phyloP scores from a whole-genome alignment of 148 eudicot species.

The Rhododendron griersonianum region DNA sequence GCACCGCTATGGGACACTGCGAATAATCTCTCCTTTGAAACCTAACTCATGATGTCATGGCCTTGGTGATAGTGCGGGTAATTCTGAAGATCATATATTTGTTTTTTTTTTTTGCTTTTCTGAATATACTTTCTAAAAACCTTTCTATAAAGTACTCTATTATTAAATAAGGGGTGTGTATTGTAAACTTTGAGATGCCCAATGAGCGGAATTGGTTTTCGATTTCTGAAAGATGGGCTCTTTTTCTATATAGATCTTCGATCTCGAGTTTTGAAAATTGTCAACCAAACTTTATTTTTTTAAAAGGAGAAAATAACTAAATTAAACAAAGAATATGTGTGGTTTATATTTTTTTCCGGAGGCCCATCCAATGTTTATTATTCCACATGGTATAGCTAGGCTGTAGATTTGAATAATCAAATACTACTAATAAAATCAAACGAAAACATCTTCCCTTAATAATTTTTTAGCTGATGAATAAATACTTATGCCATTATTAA shows the following conservation, averaged over 20 bases:
- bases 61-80: not conserved
- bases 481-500: no score
- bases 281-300: not conserved
- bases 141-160: no score
- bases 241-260: no score
- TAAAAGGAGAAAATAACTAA: no score
- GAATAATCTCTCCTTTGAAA: not conserved
- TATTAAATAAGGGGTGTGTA: no score
- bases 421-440: not conserved
- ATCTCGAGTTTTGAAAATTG: not conserved
- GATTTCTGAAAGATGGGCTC: no score
- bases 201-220: no score
- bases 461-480: not conserved
- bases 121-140: no score
- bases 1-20: not conserved
- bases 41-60: not conserved
- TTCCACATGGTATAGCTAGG: not conserved
- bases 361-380: not conserved
- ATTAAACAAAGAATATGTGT: not conserved
- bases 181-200: no score
- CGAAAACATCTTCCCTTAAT: not conserved
- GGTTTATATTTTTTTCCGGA: not conserved
- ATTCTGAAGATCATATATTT: no score
- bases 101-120: no score
- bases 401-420: not conserved